Evolutionary conservation across 208 protist species (phyloP).

Genomic region (Crithidia sp.): DNA sequence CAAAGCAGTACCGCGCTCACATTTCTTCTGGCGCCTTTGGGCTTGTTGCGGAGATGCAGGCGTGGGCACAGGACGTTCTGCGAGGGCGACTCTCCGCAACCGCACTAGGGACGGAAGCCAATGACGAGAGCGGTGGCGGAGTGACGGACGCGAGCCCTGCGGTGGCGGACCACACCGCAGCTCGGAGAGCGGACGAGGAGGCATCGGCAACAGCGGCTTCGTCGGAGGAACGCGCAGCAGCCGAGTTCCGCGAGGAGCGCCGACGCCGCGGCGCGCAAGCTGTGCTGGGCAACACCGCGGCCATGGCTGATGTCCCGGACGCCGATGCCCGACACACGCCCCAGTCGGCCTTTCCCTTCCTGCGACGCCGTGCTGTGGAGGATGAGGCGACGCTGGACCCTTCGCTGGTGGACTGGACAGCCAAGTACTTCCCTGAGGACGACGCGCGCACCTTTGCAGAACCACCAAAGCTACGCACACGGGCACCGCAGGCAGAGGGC

Average conservation of each 20-base stretch:
- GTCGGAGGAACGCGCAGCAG: slow-evolving; percentile 18
- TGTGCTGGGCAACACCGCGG: slow-evolving; percentile 59
- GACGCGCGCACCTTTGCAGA: slow-evolving; percentile 64
- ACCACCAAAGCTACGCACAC: slow-evolving; percentile 62
- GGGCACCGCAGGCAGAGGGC: neutral
- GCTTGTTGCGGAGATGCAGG: slow-evolving; percentile 41
- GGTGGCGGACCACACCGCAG: neutral
- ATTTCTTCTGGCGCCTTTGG: slow-evolving; percentile 59
- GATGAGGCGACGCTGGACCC: slow-evolving; percentile 76
- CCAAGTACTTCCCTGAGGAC: slow-evolving; percentile 90
- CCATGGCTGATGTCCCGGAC: slow-evolving; percentile 54
- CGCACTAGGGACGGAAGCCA: neutral
- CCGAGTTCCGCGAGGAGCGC: slow-evolving; percentile 44
- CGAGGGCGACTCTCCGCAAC: slow-evolving; percentile 6
- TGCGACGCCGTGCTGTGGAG: slow-evolving; percentile 81
- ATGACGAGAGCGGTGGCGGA: neutral
- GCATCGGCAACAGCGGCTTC: neutral
- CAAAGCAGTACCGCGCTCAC: slow-evolving; percentile 69
- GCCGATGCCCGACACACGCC: slow-evolving; percentile 31
- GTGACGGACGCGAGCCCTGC: neutral
- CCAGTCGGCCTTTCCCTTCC: slow-evolving; percentile 81
- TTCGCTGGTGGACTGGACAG: slow-evolving; percentile 91
- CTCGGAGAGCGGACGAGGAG: neutral
- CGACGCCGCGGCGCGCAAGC: slow-evolving; percentile 58
- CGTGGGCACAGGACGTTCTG: slow-evolving; percentile 46